Conservation (phyloP, 768 basidiomycete genomes). For the Lyophyllum atratum region DNA sequence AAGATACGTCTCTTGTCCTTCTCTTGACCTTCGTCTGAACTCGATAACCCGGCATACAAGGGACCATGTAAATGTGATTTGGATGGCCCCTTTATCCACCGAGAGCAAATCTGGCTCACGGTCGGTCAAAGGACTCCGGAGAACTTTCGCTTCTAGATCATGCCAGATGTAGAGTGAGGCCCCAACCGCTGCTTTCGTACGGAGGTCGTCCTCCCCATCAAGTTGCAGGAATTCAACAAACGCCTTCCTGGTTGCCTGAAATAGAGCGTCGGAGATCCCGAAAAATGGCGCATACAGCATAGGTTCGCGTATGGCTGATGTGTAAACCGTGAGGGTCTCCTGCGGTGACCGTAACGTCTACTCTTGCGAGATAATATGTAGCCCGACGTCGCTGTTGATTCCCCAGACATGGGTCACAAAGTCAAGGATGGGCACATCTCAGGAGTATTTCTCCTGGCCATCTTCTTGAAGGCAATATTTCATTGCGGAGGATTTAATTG, state of each 20-base stretch:
- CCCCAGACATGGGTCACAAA: slow-evolving; percentile 1
- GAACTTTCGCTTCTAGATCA: neutral
- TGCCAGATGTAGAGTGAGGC: neutral
- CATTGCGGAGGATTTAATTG: neutral
- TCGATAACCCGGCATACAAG: neutral
- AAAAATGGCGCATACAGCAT: neutral
- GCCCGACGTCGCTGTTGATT: too few species aligned
- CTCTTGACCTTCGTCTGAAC: neutral
- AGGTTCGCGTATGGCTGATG: too few species aligned
- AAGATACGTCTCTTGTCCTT: neutral
- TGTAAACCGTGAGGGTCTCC: too few species aligned
- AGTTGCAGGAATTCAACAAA: neutral
- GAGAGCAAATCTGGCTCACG: neutral
- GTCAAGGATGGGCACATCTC: neutral
- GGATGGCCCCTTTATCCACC: neutral
- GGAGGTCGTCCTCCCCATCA: neutral
- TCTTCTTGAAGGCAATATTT: neutral
- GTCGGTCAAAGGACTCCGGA: neutral
- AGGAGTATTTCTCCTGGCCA: neutral
- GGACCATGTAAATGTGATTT: neutral
- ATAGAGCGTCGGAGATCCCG: neutral
- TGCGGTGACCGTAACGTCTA: too few species aligned
- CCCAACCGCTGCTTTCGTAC: neutral
- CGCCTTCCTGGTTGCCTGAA: neutral
- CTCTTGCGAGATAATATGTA: too few species aligned